phyloP scores from a whole-genome alignment of 1,284 basidiomycete species.

The Heterobasidion annosum region DNA sequence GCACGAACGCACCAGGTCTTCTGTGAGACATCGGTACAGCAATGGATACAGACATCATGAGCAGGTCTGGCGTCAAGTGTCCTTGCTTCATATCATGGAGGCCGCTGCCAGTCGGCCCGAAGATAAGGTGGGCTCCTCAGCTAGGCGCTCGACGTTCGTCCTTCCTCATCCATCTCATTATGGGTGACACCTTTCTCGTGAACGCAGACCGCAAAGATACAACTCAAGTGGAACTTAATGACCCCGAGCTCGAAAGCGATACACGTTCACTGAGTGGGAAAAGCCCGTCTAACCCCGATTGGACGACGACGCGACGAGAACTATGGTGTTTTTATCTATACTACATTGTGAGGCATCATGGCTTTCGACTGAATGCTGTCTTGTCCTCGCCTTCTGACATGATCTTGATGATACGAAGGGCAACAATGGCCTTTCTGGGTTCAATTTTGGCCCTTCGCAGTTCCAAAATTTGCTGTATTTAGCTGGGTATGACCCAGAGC shows the following conservation, averaged over 20 bases:
- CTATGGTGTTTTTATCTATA: constrained; percentile 69
- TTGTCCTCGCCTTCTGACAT: neutral
- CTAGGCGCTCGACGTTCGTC: too few relatives aligned
- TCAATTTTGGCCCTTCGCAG: constrained; percentile 71
- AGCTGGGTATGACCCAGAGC: constrained; percentile 58
- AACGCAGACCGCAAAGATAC: neutral
- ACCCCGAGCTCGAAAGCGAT: neutral
- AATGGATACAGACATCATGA: too few relatives aligned
- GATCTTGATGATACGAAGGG: constrained; percentile 25
- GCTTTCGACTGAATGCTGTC: neutral
- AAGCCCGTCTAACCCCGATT: constrained; percentile 8
- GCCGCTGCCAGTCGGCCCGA: too few relatives aligned
- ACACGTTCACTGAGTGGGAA: neutral
- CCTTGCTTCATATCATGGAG: too few relatives aligned
- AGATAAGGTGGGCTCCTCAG: too few relatives aligned
- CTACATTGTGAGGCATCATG: constrained; percentile 36
- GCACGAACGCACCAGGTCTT: too few relatives aligned
- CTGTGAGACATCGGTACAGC: too few relatives aligned
- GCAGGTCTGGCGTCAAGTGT: too few relatives aligned
- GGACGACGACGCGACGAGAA: constrained; percentile 45
- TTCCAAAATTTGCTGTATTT: constrained; percentile 70
- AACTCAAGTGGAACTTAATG: neutral
- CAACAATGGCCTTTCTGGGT: constrained; percentile 64
- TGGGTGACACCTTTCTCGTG: neutral
- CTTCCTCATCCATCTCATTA: neutral